These are phyloP conservation scores for Podospora pseudocomata DNA, from an alignment of 495 filamentous ascomycete genomes.

Conservation along the genomic window DNA sequence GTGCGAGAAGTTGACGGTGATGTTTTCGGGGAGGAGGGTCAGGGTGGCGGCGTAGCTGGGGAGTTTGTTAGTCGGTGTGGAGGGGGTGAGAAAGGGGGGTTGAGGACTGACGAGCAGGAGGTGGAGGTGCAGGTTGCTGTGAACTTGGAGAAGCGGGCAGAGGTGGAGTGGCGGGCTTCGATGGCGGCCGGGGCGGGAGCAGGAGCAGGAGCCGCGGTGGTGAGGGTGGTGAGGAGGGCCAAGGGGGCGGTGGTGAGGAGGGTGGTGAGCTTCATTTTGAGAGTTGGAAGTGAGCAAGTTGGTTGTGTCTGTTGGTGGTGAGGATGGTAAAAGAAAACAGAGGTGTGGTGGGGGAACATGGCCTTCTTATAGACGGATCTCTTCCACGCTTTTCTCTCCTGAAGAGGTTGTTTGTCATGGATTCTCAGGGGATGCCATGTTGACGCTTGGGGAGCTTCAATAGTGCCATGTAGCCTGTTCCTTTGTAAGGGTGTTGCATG, in stretches of 20 bases:
- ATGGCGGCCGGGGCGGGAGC: neutral
- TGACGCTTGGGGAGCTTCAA: too few species aligned
- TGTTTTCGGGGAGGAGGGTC: slow-evolving; percentile 11
- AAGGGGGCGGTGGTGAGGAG: slow-evolving; percentile 1
- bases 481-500: too few species aligned
- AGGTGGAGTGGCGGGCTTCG: neutral
- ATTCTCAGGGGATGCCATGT: too few species aligned
- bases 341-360: too few species aligned
- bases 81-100: neutral
- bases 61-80: neutral
- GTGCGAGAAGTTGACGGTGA: slow-evolving; percentile 10
- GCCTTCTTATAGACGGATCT: too few species aligned
- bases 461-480: too few species aligned
- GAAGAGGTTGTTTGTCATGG: too few species aligned
- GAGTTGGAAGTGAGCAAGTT: neutral
- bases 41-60: slow-evolving; percentile 7
- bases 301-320: too few species aligned
- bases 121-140: slow-evolving; percentile 5
- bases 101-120: neutral
- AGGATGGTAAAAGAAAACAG: too few species aligned
- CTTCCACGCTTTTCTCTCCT: too few species aligned
- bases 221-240: slow-evolving; percentile 2
- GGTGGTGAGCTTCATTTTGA: slow-evolving; percentile 11
- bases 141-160: slow-evolving; percentile 2
- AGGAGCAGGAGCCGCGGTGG: neutral